Conservation (phyloP, 2,329 filamentous ascomycete species). For the Alternaria novae-zelandiae region DNA sequence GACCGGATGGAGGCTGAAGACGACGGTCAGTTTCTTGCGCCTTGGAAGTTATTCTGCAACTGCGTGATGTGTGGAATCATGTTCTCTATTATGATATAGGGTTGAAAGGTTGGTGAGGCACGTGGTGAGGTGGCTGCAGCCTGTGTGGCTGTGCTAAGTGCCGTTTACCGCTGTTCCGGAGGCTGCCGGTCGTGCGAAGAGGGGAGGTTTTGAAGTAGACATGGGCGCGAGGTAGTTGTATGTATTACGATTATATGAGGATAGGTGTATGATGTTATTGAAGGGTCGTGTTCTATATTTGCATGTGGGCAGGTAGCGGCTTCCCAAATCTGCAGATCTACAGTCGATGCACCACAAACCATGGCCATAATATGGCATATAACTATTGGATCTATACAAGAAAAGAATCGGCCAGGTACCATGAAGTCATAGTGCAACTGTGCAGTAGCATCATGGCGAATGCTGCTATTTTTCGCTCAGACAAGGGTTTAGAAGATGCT, state of each 20-base stretch:
- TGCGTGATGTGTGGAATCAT: neutral
- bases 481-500: neutral
- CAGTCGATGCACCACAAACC: neutral
- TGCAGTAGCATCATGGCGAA: neutral
- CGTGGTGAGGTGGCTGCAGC: conserved; percentile 1
- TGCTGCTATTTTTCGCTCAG: neutral
- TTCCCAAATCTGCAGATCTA: neutral
- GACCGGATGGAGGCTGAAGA: neutral
- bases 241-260: neutral
- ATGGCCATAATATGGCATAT: neutral
- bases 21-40: neutral
- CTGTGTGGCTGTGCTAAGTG: neutral
- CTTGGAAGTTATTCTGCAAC: no score
- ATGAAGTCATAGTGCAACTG: neutral
- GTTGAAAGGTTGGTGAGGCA: neutral
- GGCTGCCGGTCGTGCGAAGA: neutral
- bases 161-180: conserved; percentile 17
- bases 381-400: neutral
- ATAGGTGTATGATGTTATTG: neutral
- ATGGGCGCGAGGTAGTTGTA: neutral
- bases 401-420: neutral
- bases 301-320: neutral
- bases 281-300: neutral
- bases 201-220: neutral
- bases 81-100: neutral